A percentile compares a stretch with the other conserved stretches of the same genome.
Conservation (phyloP, 2,329 filamentous ascomycete species). For the Sclerotiophoma versabilis region DNA sequence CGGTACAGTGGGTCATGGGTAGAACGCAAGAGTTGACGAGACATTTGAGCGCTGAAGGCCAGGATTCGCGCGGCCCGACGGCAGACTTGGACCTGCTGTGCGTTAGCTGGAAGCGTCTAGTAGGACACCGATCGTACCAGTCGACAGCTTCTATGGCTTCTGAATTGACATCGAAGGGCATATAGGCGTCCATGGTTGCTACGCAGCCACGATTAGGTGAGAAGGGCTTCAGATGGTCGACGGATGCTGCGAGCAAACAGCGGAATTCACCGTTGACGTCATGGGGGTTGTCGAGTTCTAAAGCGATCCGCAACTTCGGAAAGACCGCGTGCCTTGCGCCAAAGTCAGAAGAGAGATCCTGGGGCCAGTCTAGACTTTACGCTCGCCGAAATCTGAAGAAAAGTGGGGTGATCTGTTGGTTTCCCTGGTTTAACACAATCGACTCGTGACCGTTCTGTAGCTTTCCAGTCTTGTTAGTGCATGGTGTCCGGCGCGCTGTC, state of each 20-base stretch:
- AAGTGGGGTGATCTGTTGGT: too few relatives aligned
- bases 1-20: slow-evolving; percentile 51
- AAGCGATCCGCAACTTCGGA: slow-evolving; percentile 1
- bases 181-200: slow-evolving; percentile 14
- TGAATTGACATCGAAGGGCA: slow-evolving; percentile 15
- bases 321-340: slow-evolving; percentile 11
- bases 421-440: too few relatives aligned
- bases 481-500: slow-evolving; percentile 4
- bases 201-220: slow-evolving; percentile 2
- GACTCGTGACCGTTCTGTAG: slow-evolving; percentile 10
- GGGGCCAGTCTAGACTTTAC: slow-evolving; percentile 11
- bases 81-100: slow-evolving; percentile 35
- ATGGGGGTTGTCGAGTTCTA: slow-evolving; percentile 9
- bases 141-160: slow-evolving; percentile 11
- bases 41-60: slow-evolving; percentile 44
- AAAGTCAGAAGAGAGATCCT: not conserved
- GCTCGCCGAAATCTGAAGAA: slow-evolving; percentile 3
- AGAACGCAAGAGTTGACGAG: slow-evolving; percentile 48
- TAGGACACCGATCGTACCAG: slow-evolving; percentile 5
- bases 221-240: not conserved
- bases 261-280: slow-evolving; percentile 8
- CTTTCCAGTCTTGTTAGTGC: slow-evolving; percentile 14
- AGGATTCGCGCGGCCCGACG: slow-evolving; percentile 44
- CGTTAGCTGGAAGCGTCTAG: slow-evolving; percentile 1
- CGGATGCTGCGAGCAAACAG: not conserved